phyloP scores from a whole-genome alignment of 1,139 yeast species.

The Groenewaldozyma sp. region DNA sequence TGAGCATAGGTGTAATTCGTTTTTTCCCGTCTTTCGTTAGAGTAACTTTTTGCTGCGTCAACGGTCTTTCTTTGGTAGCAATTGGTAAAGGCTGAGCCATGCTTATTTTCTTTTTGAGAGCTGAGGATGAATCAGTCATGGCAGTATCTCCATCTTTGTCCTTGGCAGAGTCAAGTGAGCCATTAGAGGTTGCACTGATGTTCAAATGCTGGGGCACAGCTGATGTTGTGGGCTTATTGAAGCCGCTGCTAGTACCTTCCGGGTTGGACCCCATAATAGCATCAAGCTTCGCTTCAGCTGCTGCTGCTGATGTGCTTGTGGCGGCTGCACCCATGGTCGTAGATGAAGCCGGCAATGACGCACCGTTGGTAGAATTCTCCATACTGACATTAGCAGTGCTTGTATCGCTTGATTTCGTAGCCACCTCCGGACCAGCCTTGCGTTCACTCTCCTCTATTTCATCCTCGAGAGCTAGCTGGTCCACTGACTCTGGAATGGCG shows the following conservation, averaged over 20 bases:
- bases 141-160: constrained; percentile 1
- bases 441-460: too few relatives aligned
- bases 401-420: too few relatives aligned
- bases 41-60: constrained; percentile 39
- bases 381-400: constrained; percentile 19
- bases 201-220: too few relatives aligned
- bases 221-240: constrained; percentile 3
- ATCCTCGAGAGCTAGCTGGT: constrained; percentile 66
- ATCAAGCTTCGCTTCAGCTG: constrained; percentile 30
- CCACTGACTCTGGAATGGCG: constrained; percentile 79
- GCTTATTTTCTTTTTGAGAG: background rate
- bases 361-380: constrained; percentile 14
- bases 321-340: too few relatives aligned
- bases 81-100: background rate
- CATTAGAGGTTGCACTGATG: background rate
- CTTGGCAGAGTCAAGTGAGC: constrained; percentile 13
- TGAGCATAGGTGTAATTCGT: constrained; percentile 76
- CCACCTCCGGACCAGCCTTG: too few relatives aligned
- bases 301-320: background rate
- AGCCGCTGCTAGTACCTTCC: constrained; percentile 7
- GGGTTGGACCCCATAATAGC: constrained; percentile 31
- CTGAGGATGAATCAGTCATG: background rate
- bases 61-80: background rate
- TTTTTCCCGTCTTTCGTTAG: constrained; percentile 75
- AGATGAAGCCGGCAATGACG: too few relatives aligned